A percentile compares a stretch with the other conserved stretches of the same genome.
Conservation (phyloP, 2,329 filamentous ascomycete genomes). For the Nothopassalora personata region DNA sequence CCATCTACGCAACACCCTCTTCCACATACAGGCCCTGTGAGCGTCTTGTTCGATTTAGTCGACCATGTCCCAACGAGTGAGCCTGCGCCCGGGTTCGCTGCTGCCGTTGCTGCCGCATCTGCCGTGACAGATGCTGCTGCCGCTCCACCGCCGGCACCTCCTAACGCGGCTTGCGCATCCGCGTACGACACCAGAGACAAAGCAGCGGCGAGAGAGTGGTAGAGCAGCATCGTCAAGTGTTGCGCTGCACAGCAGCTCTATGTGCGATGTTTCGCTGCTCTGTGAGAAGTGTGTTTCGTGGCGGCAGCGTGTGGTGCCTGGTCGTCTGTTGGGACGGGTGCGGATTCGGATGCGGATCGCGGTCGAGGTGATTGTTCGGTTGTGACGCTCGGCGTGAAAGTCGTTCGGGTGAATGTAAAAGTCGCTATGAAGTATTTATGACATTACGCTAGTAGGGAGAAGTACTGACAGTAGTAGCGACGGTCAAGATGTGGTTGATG, state of each 20-base stretch:
- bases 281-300: neutral
- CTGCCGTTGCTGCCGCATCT: neutral
- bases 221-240: conserved; percentile 24
- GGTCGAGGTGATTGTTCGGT: neutral
- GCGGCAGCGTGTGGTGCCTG: neutral
- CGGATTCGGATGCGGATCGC: neutral
- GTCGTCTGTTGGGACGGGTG: neutral
- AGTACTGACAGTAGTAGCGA: neutral
- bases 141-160: neutral
- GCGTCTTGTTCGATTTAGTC: conserved; percentile 62
- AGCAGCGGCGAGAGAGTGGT: conserved; percentile 26
- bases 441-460: neutral
- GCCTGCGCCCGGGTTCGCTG: conserved; percentile 16
- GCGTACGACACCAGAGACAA: conserved; percentile 21
- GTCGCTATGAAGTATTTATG: neutral
- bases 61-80: conserved; percentile 66
- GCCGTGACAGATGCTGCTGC: neutral
- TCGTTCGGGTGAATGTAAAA: neutral
- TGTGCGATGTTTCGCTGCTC: neutral
- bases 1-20: neutral
- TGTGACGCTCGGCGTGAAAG: neutral
- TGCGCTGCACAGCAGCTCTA: conserved; percentile 3
- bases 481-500: neutral
- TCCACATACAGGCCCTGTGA: conserved; percentile 61
- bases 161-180: conserved; percentile 12